Conservation (phyloP, 257 asterid genomes). For the Verbena officinalis region DNA sequence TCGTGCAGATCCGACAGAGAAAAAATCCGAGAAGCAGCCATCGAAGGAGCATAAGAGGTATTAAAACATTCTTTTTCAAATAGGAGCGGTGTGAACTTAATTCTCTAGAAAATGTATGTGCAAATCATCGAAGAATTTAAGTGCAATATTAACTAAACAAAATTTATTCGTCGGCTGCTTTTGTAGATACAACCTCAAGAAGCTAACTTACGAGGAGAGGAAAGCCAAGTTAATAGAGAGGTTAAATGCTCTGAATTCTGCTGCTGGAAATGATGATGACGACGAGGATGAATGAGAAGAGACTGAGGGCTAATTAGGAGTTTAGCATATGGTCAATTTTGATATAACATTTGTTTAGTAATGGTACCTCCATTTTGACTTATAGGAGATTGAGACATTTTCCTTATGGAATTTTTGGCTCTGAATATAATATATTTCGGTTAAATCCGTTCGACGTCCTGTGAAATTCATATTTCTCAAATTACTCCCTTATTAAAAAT, state of each 20-base stretch:
- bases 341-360: not conserved
- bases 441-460: no score
- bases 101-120: not conserved
- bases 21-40: slow-evolving; percentile 59
- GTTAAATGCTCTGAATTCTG: slow-evolving; percentile 54
- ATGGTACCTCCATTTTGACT: not conserved
- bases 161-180: not conserved
- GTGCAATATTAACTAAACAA: no score
- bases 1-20: slow-evolving; percentile 59
- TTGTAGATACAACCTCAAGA: slow-evolving; percentile 55
- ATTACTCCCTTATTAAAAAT: no score
- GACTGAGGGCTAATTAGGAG: not conserved
- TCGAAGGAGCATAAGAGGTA: slow-evolving; percentile 74
- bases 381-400: not conserved
- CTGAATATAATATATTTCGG: no score
- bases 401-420: no score
- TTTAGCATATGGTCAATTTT: not conserved
- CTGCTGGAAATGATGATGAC: slow-evolving; percentile 44
- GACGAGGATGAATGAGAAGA: slow-evolving; percentile 45
- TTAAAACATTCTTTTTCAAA: not conserved
- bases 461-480: no score
- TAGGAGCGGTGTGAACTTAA: not conserved
- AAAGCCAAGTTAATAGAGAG: slow-evolving; percentile 52
- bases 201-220: slow-evolving; percentile 58
- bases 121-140: no score